Conservation (phyloP, 169 alveolate genomes). For the Plasmodium sp. region DNA sequence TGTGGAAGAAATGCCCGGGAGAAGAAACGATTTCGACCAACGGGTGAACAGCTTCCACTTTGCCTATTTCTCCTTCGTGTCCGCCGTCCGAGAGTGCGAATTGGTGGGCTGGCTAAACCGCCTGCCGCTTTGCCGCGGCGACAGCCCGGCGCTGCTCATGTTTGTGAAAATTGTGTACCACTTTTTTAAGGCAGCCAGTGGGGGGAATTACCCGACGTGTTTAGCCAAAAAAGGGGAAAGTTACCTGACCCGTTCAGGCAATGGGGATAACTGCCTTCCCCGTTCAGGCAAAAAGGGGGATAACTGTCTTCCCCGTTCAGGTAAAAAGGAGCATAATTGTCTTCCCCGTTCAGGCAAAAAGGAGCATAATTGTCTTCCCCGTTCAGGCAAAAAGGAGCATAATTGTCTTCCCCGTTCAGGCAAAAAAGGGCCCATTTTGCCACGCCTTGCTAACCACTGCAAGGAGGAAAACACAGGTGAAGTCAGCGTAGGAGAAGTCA, state of each 20-base stretch:
- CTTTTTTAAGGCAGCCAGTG: constrained; percentile 4
- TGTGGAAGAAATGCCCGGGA: neutral
- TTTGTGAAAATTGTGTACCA: constrained; percentile 24
- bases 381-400: neutral
- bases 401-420: neutral
- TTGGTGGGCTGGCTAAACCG: neutral
- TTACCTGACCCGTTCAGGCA: neutral
- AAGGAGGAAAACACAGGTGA: neutral
- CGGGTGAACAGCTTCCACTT: neutral
- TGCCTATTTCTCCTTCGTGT: constrained; percentile 18
- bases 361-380: too few relatives aligned
- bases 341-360: neutral
- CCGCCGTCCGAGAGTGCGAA: constrained; percentile 12
- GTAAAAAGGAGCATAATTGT: neutral
- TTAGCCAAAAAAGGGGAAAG: neutral
- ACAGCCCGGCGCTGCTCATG: neutral
- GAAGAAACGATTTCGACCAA: neutral
- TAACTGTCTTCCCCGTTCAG: neutral
- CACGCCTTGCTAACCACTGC: neutral
- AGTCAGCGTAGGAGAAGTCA: neutral
- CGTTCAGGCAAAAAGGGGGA: neutral
- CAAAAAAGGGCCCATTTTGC: neutral
- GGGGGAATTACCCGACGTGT: neutral
- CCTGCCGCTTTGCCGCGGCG: neutral
- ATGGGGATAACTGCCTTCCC: neutral